Base-by-base conservation (phyloP, 352 stramenopile genomes). In the Elongisporangium undulatum region DNA sequence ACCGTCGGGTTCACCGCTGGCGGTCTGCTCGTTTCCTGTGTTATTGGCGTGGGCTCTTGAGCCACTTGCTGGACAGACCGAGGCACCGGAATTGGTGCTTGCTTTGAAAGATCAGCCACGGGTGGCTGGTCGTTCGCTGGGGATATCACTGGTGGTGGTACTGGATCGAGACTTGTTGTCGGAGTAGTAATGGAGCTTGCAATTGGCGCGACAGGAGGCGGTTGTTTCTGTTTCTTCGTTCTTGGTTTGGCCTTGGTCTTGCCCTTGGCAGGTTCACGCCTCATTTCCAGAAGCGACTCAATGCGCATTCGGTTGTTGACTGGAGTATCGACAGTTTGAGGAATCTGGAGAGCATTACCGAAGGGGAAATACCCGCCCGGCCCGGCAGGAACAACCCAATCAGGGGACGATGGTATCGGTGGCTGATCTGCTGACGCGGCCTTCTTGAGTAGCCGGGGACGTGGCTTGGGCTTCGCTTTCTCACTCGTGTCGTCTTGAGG, bases 1-100 rank as follows among this genome's bases (percentile, higher is more conserved):
- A 92, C 69, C 9, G 82, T 90, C 50, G 76, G 72, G 62, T 79
- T 77, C 21, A 57, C 62, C 58, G 61, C 41, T 51, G 34, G 34
- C 13, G 34, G 34, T 45, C 34, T 45, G 34, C 4, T 45, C 7
- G 17, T 12, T 2, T 45, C 34, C 34, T 45, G 10, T 17, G 34
- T 16, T 17, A 12, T 16, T 4, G 6, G 34, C 17, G 34, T 12
- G 6, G 10, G 29, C 12, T 45, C 34, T 45, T 45, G 34, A 12
- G 23, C 23, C 23, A 5, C 23, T 26, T 26, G 23, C 23, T 15
- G 26, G 2, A 38, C 26, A 8, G 26, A 38, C 26, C 6, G 6
- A 38, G 9, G 6, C 5, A 7, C 26, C 26, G 6, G 12, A 4
- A 38, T 9, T 45, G 34, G 10, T 45, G 34, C 34, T 45, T 45